Evolutionary conservation across 129 eudicot species (phyloP), one percentile per base, ranked within the genome.

Genomic region (Arctium lappa): DNA sequence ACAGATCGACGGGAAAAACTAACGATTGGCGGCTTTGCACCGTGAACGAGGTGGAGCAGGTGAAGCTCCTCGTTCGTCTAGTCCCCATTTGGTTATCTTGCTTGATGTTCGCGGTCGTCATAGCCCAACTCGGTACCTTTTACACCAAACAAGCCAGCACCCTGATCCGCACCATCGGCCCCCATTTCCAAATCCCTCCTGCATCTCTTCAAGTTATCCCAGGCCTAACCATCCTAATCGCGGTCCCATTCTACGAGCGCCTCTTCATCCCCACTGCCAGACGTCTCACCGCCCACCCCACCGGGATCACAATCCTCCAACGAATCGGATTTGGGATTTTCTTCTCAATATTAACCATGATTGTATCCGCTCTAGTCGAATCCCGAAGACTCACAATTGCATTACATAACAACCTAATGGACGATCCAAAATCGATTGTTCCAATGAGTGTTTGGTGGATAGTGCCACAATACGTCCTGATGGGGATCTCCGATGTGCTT

Each of bases 61-160:
- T 84, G 32, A 92, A 92, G 73, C 92, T 90, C 11, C 39, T 92
- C 73, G 13, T 92, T 29, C 88, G 89, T 12, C 82, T 90, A 0
- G 33, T 92, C 37, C 97, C 97, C 6, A 83, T 92, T 4, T 92
- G 94, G 97, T 34, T 90, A 73, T 82, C 86, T 53, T 88, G 94
- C 82, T 81, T 88, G 6, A 86, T 77, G 85, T 92, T 88, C 33
- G 73, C 88, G 2, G 74, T 88, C 1, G 90, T 82, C 8, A 83
- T 88, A 36, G 87, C 97, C 12, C 97, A 92, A 66, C 88, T 83
- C 9, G 77, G 88, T 80, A 91, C 96, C 4, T 89, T 86, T 76
- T 91, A 79, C 82, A 89, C 90, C 77, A 84, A 88, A 80, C 96
- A 91, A 86, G 94, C 88, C 71, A 72, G 83, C 78, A 92, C 94